Evolutionary conservation across 176 grass and related monocot species (phyloP).

Genomic region (Lolium rigidum): DNA sequence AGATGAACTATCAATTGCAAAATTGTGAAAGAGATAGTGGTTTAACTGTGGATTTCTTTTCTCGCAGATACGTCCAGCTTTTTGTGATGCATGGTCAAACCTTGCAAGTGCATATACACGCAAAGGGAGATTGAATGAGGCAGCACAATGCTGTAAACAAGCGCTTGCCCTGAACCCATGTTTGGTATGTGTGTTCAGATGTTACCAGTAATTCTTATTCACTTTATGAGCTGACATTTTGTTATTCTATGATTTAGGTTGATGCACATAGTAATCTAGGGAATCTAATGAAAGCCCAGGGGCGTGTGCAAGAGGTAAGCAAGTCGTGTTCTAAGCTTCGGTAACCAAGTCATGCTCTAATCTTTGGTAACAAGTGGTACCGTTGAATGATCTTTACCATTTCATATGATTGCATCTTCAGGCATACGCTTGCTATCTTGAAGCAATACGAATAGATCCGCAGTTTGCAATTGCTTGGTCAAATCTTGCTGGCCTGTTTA

Average conservation of each 20-base stretch:
- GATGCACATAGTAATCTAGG: slow-evolving; percentile 98
- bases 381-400: slow-evolving; percentile 3
- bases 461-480: slow-evolving; percentile 99
- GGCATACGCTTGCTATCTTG: slow-evolving; percentile 85
- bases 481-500: slow-evolving; percentile 93
- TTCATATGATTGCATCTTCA: slow-evolving; percentile 42
- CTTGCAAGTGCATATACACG: slow-evolving; percentile 97
- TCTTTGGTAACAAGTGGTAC: neutral
- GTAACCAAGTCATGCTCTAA: neutral
- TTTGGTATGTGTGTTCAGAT: slow-evolving; percentile 49
- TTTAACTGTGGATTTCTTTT: slow-evolving; percentile 15
- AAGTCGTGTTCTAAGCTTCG: neutral
- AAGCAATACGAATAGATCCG: slow-evolving; percentile 84
- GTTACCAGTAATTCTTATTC: slow-evolving; percentile 19
- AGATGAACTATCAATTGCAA: slow-evolving; percentile 13
- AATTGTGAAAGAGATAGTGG: neutral
- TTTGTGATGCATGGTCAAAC: slow-evolving; percentile 99
- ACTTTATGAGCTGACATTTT: slow-evolving; percentile 38
- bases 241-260: slow-evolving; percentile 64
- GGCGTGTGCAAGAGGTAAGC: slow-evolving; percentile 83
- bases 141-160: slow-evolving; percentile 93
- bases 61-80: slow-evolving; percentile 76
- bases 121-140: slow-evolving; percentile 89
- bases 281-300: slow-evolving; percentile 98
- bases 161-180: slow-evolving; percentile 85